A percentile compares a stretch with the other conserved stretches of the same genome.
Conservation (phyloP, 768 basidiomycete genomes). For the Kwoniella dejecticola region DNA sequence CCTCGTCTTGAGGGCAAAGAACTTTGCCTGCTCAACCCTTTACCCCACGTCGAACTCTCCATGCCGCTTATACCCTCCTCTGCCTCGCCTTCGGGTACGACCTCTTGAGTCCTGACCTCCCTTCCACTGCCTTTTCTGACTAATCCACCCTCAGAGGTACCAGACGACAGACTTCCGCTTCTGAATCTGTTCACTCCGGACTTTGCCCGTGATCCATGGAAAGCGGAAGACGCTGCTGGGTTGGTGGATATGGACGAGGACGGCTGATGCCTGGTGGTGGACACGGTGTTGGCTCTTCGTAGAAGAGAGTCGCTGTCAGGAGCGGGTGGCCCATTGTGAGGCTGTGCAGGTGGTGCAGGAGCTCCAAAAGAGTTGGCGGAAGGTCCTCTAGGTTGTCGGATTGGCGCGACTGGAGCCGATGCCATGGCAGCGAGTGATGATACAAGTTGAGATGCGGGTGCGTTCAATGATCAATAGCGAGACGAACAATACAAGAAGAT, state of each 20-base stretch:
- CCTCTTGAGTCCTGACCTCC: conserved; percentile 35
- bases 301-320: conserved; percentile 40
- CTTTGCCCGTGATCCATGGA: conserved; percentile 31
- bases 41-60: conserved; percentile 28
- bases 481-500: not conserved
- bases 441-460: no score
- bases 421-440: conserved; percentile 9
- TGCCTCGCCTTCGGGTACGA: conserved; percentile 22
- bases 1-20: conserved; percentile 44
- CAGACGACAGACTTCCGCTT: conserved; percentile 40
- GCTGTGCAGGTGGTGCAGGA: conserved; percentile 10
- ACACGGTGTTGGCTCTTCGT: conserved; percentile 40
- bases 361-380: conserved; percentile 39
- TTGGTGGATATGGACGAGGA: conserved; percentile 42
- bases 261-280: conserved; percentile 31
- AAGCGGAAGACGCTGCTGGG: conserved; percentile 39
- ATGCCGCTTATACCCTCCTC: conserved; percentile 25
- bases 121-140: conserved; percentile 33
- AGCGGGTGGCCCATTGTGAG: conserved; percentile 29
- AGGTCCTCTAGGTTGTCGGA: conserved; percentile 47
- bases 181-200: conserved; percentile 33
- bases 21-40: conserved; percentile 44
- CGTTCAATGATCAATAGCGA: not conserved
- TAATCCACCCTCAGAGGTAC: conserved; percentile 20
- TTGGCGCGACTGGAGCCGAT: conserved; percentile 30